A percentile compares a stretch with the other conserved stretches of the same genome.
These are phyloP conservation scores for Stachybotrys chartarum DNA, from an alignment of 2,329 filamentous ascomycete genomes.

Conservation along the genomic window DNA sequence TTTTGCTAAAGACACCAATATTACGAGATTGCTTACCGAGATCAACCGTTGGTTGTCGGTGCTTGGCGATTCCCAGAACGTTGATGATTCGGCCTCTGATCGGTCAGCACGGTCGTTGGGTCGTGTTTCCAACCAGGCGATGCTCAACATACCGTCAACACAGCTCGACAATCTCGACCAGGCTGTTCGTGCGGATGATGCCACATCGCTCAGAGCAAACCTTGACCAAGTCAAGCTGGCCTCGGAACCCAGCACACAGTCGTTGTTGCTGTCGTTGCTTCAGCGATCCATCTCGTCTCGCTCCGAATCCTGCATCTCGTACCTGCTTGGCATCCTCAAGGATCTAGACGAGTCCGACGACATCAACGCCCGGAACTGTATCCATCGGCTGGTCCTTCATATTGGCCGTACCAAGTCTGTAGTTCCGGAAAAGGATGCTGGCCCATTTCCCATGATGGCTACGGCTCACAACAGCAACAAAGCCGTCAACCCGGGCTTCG, in stretches of 20 bases:
- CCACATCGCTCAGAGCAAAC: slow-evolving; percentile 44
- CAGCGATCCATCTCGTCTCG: slow-evolving; percentile 69
- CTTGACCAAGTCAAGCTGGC: slow-evolving; percentile 49
- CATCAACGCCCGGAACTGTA: slow-evolving; percentile 87
- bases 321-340: slow-evolving; percentile 60
- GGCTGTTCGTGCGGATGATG: slow-evolving; percentile 63
- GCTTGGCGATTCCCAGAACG: slow-evolving; percentile 68
- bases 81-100: slow-evolving; percentile 68
- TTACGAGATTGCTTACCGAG: slow-evolving; percentile 41
- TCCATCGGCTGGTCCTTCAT: slow-evolving; percentile 87
- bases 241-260: slow-evolving; percentile 40
- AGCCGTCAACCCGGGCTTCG: slow-evolving; percentile 73
- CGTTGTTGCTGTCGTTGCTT: slow-evolving; percentile 70
- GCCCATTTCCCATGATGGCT: slow-evolving; percentile 41
- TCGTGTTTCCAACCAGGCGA: slow-evolving; percentile 67
- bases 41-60: slow-evolving; percentile 91
- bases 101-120: slow-evolving; percentile 71
- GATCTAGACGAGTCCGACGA: slow-evolving; percentile 81
- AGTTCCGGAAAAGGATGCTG: slow-evolving; percentile 41
- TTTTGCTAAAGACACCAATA: slow-evolving; percentile 68
- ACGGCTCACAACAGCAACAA: slow-evolving; percentile 53
- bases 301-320: slow-evolving; percentile 62
- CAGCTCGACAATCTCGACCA: slow-evolving; percentile 66
- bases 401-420: slow-evolving; percentile 68
- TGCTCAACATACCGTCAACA: slow-evolving; percentile 61